Percentiles rank a stretch among this genome's conserved stretches.
These are phyloP conservation scores for Cymodocea nodosa DNA, from an alignment of 116 monocot species.

Conservation along the genomic window DNA sequence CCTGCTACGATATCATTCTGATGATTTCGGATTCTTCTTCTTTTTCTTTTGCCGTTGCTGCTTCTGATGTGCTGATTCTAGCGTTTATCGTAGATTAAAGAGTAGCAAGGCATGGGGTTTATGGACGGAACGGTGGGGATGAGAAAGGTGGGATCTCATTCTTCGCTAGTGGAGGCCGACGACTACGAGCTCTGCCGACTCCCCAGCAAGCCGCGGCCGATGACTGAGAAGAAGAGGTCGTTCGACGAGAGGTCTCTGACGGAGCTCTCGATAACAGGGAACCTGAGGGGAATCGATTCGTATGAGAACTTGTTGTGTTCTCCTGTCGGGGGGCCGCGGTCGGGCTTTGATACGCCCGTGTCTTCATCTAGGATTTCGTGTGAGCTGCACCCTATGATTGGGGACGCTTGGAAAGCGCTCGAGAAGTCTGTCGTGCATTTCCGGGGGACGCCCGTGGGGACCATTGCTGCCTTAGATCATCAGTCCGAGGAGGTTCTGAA, in stretches of 20 bases:
- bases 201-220: conserved; percentile 28
- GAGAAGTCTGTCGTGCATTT: conserved; percentile 35
- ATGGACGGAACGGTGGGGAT: too few relatives aligned
- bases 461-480: conserved; percentile 55
- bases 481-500: conserved; percentile 60
- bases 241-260: conserved; percentile 36
- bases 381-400: conserved; percentile 51
- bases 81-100: too few relatives aligned
- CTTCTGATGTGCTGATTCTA: too few relatives aligned
- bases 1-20: too few relatives aligned
- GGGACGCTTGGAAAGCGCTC: conserved; percentile 54
- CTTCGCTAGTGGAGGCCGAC: conserved; percentile 33
- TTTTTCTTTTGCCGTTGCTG: too few relatives aligned
- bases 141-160: conserved; percentile 19
- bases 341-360: conserved; percentile 39
- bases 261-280: conserved; percentile 14
- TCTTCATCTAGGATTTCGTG: conserved; percentile 29
- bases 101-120: too few relatives aligned
- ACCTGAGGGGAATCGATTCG: conserved; percentile 13
- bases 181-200: conserved; percentile 7
- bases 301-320: conserved; percentile 27
- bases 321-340: conserved; percentile 13
- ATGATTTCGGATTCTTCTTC: too few relatives aligned
- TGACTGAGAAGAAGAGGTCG: conserved; percentile 41
- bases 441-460: conserved; percentile 42